A percentile compares a stretch with the other conserved stretches of the same genome.
Evolutionary conservation across 2,329 filamentous ascomycete species (phyloP).

Genomic region (Monilinia fructicola): DNA sequence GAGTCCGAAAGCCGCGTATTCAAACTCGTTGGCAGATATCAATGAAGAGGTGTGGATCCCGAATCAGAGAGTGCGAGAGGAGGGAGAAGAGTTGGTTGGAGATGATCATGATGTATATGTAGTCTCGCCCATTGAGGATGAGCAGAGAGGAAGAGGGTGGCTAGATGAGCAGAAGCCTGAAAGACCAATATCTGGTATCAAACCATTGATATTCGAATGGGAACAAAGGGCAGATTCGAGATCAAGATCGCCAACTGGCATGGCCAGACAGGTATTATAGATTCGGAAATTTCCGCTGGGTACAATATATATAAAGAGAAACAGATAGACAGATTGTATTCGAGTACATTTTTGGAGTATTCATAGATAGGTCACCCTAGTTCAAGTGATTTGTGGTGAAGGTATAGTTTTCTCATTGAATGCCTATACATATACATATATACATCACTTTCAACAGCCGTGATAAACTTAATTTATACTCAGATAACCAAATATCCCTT

Average conservation of each 20-base stretch:
- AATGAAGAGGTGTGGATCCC: background rate
- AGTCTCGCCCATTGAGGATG: conserved; percentile 5
- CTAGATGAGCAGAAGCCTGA: background rate
- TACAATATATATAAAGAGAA: background rate
- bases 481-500: background rate
- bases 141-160: background rate
- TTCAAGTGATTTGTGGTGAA: background rate
- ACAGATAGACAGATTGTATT: background rate
- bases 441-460: background rate
- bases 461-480: background rate
- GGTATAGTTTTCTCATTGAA: background rate
- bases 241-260: background rate
- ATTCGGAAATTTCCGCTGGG: too few relatives aligned
- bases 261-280: background rate
- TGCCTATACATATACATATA: background rate
- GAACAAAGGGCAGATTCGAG: background rate
- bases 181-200: background rate
- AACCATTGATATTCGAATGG: conserved; percentile 1
- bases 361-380: background rate
- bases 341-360: background rate
- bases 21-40: background rate
- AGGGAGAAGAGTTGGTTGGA: background rate
- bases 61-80: background rate
- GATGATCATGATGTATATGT: background rate
- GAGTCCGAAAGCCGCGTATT: background rate